Conservation (phyloP, 768 basidiomycete genomes). For the Cystofilobasidium bisporidii region DNA sequence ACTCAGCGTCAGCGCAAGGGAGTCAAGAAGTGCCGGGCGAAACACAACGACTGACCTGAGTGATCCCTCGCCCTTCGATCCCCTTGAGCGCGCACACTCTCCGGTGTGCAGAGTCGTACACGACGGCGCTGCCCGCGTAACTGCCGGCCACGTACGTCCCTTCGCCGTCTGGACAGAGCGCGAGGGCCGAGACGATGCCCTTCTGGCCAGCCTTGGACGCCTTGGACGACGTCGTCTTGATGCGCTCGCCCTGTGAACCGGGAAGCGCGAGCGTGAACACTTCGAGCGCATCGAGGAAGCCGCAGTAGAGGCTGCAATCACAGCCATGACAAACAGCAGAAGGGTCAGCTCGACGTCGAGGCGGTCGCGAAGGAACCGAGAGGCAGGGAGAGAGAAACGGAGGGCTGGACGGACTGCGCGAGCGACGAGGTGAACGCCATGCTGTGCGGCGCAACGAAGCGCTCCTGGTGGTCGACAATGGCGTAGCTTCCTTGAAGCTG, state of each 20-base stretch:
- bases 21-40: no score
- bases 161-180: conserved; percentile 57
- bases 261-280: conserved; percentile 67
- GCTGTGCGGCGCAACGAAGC: conserved; percentile 75
- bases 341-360: neutral
- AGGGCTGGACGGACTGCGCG: conserved; percentile 48
- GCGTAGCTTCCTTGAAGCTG: conserved; percentile 84
- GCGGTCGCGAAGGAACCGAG: neutral
- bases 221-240: conserved; percentile 61
- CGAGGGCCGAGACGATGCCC: conserved; percentile 77
- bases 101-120: conserved; percentile 47
- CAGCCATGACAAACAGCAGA: no score
- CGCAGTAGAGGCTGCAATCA: conserved; percentile 73
- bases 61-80: conserved; percentile 39
- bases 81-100: conserved; percentile 55
- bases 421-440: conserved; percentile 65
- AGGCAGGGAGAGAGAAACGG: neutral
- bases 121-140: conserved; percentile 43
- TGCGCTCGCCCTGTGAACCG: conserved; percentile 56
- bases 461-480: conserved; percentile 88
- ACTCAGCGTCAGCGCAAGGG: no score
- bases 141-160: conserved; percentile 73
- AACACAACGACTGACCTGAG: conserved; percentile 40
- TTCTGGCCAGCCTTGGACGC: conserved; percentile 78
- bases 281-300: conserved; percentile 75